Base-by-base conservation (phyloP, 805 yeast species). In the Clavispora vitiphila region DNA sequence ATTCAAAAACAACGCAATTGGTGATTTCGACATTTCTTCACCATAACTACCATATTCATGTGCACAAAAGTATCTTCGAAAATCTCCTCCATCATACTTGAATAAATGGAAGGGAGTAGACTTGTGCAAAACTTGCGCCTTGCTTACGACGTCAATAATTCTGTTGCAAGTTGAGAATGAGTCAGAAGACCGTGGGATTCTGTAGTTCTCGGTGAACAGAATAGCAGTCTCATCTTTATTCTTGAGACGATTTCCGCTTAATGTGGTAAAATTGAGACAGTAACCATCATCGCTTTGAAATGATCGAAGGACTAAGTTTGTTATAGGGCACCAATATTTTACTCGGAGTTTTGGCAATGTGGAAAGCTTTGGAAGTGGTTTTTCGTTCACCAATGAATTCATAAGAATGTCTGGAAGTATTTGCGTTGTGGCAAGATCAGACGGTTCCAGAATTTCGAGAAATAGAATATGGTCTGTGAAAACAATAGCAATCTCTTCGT, bases 321-420 rank as follows among this genome's bases (percentile, higher is more conserved):
- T 71, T 7, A 89, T 77, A 10, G 72, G 69, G 21, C 83, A 74
- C 86, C 93, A 87, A 3, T 76, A 72, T 10, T 67, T 70, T 5
- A 90, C 96, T 46, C 65, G 68, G 69, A 91, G 69, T 21, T 69
- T 67, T 0, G 97, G 96, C 14, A 89, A 64, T 22, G 44, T 49
- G 0, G 61, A 53, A 30, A 76, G 69, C 3, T 55, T 49, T 43
- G 75, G 63, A 32, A 91, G 70, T 0, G 96, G 93, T 19, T 81
- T 82, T 53, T 87, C 95, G 57, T 91, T 91, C 23, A 86, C 78
- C 56, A 91, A 69, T 0, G 96, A 87, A 55, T 90, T 95, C 95
- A 90, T 87, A 44, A 91, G 65, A 36, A 87, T 72, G 59, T 89
- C 96, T 0, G 96, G 39, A 74, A 11, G 85, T 69, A 3, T 83